Conservation (phyloP, 257 asterid species). For the Lantana camara region DNA sequence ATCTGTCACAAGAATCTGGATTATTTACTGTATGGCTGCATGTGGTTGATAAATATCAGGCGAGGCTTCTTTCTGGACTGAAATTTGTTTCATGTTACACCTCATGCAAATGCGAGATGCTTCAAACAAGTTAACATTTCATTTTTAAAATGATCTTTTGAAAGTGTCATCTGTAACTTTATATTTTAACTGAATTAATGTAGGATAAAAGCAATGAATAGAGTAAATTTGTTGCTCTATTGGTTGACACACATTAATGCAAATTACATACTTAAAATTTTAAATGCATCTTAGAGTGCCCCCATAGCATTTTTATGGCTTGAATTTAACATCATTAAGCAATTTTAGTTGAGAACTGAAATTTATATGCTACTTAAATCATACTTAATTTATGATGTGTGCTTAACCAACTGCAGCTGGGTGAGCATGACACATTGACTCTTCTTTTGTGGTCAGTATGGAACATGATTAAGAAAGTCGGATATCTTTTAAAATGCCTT, state of each 20-base stretch:
- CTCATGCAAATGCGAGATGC: slow-evolving; percentile 5
- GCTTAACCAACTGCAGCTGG: neutral
- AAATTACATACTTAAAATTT: too few species aligned
- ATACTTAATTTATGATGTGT: neutral
- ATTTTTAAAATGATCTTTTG: neutral
- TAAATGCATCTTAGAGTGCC: too few species aligned
- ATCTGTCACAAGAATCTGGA: neutral
- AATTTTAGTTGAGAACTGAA: neutral
- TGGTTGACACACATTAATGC: too few species aligned
- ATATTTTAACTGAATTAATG: neutral
- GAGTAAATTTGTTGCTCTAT: too few species aligned
- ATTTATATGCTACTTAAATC: neutral
- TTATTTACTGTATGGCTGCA: neutral
- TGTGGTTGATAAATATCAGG: neutral
- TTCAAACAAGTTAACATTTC: neutral
- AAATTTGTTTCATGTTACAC: neutral
- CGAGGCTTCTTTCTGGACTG: neutral
- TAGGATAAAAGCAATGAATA: too few species aligned
- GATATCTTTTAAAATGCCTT: too few species aligned
- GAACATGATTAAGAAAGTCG: too few species aligned
- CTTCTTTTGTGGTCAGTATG: too few species aligned
- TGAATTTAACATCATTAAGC: neutral
- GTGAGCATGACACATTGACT: neutral
- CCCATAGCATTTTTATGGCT: neutral
- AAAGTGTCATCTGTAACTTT: neutral